Evolutionary conservation across 106 monocot genomes (phyloP), one percentile per base, ranked within the genome.

Genomic region (Dioscorea zingiberensis): DNA sequence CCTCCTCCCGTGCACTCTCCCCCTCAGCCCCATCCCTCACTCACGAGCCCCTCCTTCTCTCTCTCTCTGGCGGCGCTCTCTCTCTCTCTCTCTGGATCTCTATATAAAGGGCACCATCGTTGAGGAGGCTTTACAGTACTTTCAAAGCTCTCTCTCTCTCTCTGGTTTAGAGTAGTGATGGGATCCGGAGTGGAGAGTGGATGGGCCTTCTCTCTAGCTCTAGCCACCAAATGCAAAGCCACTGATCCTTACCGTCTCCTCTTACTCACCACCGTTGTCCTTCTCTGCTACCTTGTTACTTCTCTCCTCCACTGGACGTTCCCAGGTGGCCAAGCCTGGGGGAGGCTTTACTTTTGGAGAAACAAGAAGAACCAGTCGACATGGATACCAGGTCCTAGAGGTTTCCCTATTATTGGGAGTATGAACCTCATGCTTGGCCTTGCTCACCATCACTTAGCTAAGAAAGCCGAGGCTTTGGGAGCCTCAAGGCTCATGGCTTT

Each of bases 311-410:
- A 58, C 69, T 86, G 85, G 85, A 38, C 63, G 23, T 51, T 45
- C 67, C 78, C 72, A 0, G 86, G 86, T 7, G 86, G 86, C 27
- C 86, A 74, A 22, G 86, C 86, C 18, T 86, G 82, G 77, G 81
- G 74, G 2, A 75, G 60, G 48, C 65, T 59, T 46, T 68, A 63
- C 53, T 58, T 30, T 65, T 47, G 25, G 10, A 14, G 66, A 16
- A 27, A 46, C 2, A 25, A 44, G 32, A n/a, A 25, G 5, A 26
- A 13, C 21, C 15, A 2, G 21, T 3, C 7, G 3, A 13, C 2
- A 2, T 3, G 25, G 25, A 80, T 84, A 24, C 84, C 78, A 3
- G 84, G 84, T 4, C 84, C 84, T 2, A 62, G 74, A 3, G 82
- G 92, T 13, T 48, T 84, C 29, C 91, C 87, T 13, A 10, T 91